phyloP scores from a whole-genome alignment of 2,329 filamentous ascomycete genomes.

The Fusarium marasasianum region DNA sequence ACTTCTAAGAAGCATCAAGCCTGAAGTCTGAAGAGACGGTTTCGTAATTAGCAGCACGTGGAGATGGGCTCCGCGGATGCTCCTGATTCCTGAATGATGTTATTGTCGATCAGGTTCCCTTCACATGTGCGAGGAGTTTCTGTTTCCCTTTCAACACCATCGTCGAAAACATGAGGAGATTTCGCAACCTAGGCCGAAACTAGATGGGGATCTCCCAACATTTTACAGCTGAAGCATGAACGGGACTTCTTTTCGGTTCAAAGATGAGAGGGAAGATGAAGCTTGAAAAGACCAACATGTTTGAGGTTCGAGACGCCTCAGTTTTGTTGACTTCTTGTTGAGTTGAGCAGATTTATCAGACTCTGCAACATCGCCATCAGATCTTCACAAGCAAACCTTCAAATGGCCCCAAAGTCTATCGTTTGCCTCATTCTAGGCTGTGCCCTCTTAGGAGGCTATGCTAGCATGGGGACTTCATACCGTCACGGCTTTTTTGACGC shows the following conservation, averaged over 20 bases:
- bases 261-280: not conserved
- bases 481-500: conserved; percentile 32
- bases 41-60: not conserved
- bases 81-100: not conserved
- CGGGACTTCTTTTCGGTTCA: not conserved
- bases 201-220: not conserved
- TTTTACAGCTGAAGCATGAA: not conserved
- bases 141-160: not conserved
- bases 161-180: not conserved
- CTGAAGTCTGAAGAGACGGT: not conserved
- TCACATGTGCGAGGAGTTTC: not conserved
- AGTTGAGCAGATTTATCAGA: not conserved
- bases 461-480: conserved; percentile 26
- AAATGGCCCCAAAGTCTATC: not conserved
- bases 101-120: not conserved
- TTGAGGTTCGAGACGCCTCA: not conserved
- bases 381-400: not conserved
- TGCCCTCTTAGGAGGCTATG: conserved; percentile 31
- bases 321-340: not conserved
- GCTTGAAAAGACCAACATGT: not conserved
- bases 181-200: conserved; percentile 35
- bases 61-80: not conserved
- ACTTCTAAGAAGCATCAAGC: not conserved
- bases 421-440: conserved; percentile 22
- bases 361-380: not conserved